Base-by-base conservation (phyloP, 768 basidiomycete genomes). In the Tulasnella sp. region DNA sequence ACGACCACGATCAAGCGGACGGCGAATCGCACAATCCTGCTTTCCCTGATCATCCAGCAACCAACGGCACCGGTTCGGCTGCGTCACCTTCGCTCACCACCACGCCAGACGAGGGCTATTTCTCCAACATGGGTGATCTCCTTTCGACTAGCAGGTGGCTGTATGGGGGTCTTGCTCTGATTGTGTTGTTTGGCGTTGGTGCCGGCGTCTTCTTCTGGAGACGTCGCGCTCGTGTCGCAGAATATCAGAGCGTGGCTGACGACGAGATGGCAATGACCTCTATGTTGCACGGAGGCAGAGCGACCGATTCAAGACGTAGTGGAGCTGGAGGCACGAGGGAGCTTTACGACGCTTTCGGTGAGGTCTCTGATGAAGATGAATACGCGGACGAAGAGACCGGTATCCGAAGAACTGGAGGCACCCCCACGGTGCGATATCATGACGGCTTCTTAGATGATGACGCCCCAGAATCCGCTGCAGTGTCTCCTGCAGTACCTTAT, bases 341-440 rank as follows among this genome's bases (percentile, higher is more conserved):
- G 83, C 81, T 99, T 78, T 99, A 98, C 80, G 96, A 99, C 83
- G 96, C 97, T 22, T 99, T 99, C 83, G 95, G 94, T 42, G 94
- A 95, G 81, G 87, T 90, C 36, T 92, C 91, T 38, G 95, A 94
- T 77, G 92, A 93, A 67, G 91, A 82, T n/a, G 81, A 91, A 22
- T 81, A 77, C 9, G 89, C 84, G 17, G 89, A 93, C 80, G 95
- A 96, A 81, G 86, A 87, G 78, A 90, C 90, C 0, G 88, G 87
- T 38, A 84, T 96, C 72, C 81, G 82, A 29, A 83, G 84, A 37
- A 78, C 49, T 58, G 68, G 71, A 19, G 82, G 81, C 37, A 83
- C 84, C 80, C 83, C 83, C 42, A 84, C 83, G 15, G 85, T 84
- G 1, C 88, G 86, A 1, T 91, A 91, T 83, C 93, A 95, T 82